Percentiles rank a stretch among this genome's conserved stretches.
These are phyloP conservation scores for Cyberlindnera lachancei DNA, from an alignment of 805 yeast species.

Conservation along the genomic window DNA sequence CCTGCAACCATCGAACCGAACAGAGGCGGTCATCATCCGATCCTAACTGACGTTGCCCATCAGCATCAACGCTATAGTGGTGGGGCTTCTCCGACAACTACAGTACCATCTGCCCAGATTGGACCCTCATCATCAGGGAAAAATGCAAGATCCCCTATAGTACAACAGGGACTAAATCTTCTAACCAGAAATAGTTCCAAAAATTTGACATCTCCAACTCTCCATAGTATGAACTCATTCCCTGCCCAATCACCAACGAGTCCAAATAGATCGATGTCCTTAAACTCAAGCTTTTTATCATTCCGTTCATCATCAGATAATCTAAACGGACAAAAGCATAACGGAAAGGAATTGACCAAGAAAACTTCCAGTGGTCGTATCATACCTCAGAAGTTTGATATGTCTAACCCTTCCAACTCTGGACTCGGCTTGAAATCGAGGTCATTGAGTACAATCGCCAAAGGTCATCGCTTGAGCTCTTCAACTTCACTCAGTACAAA, in stretches of 20 bases:
- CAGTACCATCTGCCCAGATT: too few species aligned
- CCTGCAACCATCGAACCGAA: not conserved
- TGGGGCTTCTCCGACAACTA: slow-evolving; percentile 7
- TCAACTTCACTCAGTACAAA: slow-evolving; percentile 18
- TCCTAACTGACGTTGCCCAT: slow-evolving; percentile 8
- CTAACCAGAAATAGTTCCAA: slow-evolving; percentile 22
- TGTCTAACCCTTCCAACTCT: slow-evolving; percentile 16
- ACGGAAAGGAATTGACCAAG: slow-evolving; percentile 25
- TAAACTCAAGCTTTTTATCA: slow-evolving; percentile 27
- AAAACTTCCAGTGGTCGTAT: slow-evolving; percentile 37
- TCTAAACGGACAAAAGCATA: slow-evolving; percentile 24
- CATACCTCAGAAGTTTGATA: slow-evolving; percentile 39
- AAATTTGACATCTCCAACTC: slow-evolving; percentile 19
- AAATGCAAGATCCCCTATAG: slow-evolving; percentile 26
- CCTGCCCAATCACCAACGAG: slow-evolving; percentile 11
- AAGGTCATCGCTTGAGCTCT: slow-evolving; percentile 20
- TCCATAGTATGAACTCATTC: not conserved
- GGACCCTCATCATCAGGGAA: too few species aligned
- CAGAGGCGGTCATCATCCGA: slow-evolving; percentile 5
- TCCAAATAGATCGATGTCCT: slow-evolving; percentile 28
- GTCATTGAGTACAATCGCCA: slow-evolving; percentile 33
- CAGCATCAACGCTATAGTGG: slow-evolving; percentile 12
- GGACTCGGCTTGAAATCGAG: slow-evolving; percentile 38
- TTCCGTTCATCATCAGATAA: slow-evolving; percentile 20
- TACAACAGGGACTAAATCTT: slow-evolving; percentile 31